phyloP scores from a whole-genome alignment of 495 filamentous ascomycete species.

The Penicillium tannophilum region DNA sequence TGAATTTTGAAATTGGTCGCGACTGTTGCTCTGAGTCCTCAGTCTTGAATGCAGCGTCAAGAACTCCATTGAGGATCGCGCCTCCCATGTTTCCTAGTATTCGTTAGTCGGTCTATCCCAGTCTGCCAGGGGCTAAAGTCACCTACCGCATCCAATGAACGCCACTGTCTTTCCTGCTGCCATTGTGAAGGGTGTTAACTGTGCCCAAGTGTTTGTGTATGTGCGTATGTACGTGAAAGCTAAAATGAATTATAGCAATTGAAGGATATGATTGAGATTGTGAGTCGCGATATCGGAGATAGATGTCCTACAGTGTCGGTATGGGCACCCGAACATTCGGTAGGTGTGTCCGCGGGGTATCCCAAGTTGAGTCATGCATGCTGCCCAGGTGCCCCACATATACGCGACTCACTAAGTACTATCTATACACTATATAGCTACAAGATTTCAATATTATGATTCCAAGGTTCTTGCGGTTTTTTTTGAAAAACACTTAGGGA shows the following conservation, averaged over 20 bases:
- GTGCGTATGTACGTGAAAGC: not conserved
- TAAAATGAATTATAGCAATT: not conserved
- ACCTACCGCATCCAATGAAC: slow-evolving; percentile 36
- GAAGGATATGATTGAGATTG: not conserved
- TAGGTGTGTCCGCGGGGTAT: not conserved
- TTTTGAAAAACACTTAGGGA: no score
- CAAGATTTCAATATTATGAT: no score
- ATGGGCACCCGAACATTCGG: slow-evolving; percentile 2
- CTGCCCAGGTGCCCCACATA: no score
- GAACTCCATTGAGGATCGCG: slow-evolving; percentile 37
- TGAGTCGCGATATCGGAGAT: not conserved
- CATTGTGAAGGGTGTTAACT: not conserved
- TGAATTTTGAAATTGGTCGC: slow-evolving; percentile 26
- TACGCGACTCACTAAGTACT: no score
- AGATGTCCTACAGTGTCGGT: not conserved
- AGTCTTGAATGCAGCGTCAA: slow-evolving; percentile 29
- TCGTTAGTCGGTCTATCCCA: not conserved
- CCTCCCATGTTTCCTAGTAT: slow-evolving; percentile 42
- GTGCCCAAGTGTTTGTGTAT: not conserved
- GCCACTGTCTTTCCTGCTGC: slow-evolving; percentile 20
- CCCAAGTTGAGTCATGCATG: not conserved
- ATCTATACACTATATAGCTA: no score
- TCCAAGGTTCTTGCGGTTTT: no score
- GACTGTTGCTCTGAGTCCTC: not conserved
- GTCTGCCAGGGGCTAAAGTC: not conserved